Evolutionary conservation across 2,329 filamentous ascomycete species (phyloP).

Genomic region (Chrysoporthe austroafricana): DNA sequence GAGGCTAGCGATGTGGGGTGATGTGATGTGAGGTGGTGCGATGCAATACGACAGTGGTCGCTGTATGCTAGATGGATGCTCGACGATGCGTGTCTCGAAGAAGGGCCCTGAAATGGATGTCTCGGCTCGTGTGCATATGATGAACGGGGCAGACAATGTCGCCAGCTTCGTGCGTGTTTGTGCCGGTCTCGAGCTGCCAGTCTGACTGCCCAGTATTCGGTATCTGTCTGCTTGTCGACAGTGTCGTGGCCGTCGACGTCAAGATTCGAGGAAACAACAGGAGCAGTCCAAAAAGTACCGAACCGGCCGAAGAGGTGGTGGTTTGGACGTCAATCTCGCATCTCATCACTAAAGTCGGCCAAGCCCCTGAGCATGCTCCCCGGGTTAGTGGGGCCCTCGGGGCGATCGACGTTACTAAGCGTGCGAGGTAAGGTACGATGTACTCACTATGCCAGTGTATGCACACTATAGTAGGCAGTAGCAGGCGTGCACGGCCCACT

Average conservation of each 20-base stretch:
- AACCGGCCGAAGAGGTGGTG: not conserved
- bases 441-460: not conserved
- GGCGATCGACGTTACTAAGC: slow-evolving; percentile 7
- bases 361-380: slow-evolving; percentile 22
- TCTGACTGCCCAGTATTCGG: not conserved
- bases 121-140: not conserved
- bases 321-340: slow-evolving; percentile 12
- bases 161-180: slow-evolving; percentile 1
- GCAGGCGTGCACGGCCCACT: slow-evolving; percentile 21
- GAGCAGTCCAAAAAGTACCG: not conserved
- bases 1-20: not conserved
- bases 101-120: not conserved
- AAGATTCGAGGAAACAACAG: not conserved
- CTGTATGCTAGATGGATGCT: not conserved
- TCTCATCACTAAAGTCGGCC: slow-evolving; percentile 10
- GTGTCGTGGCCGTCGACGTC: not conserved
- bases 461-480: slow-evolving; percentile 8
- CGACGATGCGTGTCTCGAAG: not conserved
- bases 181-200: not conserved
- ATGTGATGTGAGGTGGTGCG: not conserved
- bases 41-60: not conserved
- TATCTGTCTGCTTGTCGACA: not conserved
- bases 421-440: not conserved
- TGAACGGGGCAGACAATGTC: not conserved
- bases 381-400: slow-evolving; percentile 9